Evolutionary conservation across 768 basidiomycete genomes (phyloP).

Genomic region (Lactifluus volemus): DNA sequence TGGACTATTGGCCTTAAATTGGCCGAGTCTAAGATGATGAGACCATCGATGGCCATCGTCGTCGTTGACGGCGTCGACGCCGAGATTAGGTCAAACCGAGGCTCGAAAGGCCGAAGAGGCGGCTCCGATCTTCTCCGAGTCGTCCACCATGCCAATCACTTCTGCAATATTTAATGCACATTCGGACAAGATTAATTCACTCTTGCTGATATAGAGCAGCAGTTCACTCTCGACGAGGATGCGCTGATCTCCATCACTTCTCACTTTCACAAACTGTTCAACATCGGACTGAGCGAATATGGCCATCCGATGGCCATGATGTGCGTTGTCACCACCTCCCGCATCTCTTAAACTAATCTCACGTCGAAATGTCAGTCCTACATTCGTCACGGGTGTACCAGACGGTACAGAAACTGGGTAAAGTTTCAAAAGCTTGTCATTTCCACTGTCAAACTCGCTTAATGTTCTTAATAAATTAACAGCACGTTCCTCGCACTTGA

Average conservation of each 20-base stretch:
- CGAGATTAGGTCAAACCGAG: too few relatives aligned
- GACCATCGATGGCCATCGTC: constrained; percentile 20
- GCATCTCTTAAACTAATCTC: not conserved
- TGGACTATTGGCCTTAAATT: constrained; percentile 62
- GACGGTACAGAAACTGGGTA: constrained; percentile 92
- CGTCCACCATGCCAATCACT: constrained; percentile 13
- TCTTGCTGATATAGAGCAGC: constrained; percentile 58
- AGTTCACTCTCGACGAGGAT: constrained; percentile 60
- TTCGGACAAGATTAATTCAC: constrained; percentile 11
- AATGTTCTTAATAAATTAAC: not conserved
- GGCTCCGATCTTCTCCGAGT: not conserved
- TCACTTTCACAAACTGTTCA: constrained; percentile 76
- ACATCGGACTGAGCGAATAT: constrained; percentile 62
- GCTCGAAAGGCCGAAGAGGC: too few relatives aligned
- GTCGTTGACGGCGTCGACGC: not conserved
- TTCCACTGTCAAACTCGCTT: not conserved
- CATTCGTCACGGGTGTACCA: constrained; percentile 92
- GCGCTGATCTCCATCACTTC: constrained; percentile 60
- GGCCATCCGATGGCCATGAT: constrained; percentile 90
- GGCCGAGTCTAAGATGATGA: constrained; percentile 23
- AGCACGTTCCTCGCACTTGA: constrained; percentile 96
- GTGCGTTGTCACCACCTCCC: constrained; percentile 30
- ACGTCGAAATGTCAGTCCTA: constrained; percentile 47
- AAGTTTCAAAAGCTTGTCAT: constrained; percentile 20
- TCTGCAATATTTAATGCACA: constrained; percentile 7